A percentile compares a stretch with the other conserved stretches of the same genome.
These are phyloP conservation scores for Aspergillus sparsus DNA, from an alignment of 495 filamentous ascomycete genomes.

Conservation along the genomic window DNA sequence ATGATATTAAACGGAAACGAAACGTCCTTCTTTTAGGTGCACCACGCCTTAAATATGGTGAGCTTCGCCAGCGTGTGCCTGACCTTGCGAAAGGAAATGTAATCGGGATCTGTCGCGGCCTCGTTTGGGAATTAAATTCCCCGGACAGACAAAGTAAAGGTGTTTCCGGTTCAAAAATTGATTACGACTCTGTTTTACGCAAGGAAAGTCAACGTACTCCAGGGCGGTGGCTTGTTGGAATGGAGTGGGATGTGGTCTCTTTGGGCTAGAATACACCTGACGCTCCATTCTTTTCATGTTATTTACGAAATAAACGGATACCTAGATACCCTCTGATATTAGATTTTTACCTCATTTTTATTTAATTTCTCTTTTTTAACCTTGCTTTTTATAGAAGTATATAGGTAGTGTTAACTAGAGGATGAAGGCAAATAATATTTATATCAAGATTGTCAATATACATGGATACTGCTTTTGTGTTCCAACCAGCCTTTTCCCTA, in stretches of 20 bases:
- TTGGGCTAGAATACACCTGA: not conserved
- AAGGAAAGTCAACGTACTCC: not conserved
- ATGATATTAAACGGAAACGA: not conserved
- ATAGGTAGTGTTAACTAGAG: too few relatives aligned
- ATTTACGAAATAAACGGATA: not conserved
- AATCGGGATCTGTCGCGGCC: constrained; percentile 35
- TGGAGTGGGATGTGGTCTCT: constrained; percentile 44
- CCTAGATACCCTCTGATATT: not conserved
- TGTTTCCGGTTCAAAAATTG: not conserved
- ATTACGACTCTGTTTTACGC: constrained; percentile 3
- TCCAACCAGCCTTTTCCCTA: not conserved
- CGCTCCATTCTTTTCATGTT: not conserved
- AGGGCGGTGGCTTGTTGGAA: constrained; percentile 38
- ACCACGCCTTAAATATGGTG: constrained; percentile 24
- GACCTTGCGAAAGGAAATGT: constrained; percentile 28
- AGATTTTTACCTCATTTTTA: too few relatives aligned
- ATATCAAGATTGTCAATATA: too few relatives aligned
- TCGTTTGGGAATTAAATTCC: constrained; percentile 39
- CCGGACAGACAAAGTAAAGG: constrained; percentile 10
- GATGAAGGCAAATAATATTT: not conserved
- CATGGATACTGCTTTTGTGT: not conserved
- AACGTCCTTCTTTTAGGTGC: constrained; percentile 38
- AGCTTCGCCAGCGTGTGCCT: not conserved
- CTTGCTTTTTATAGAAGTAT: too few relatives aligned
- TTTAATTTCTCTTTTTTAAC: too few relatives aligned